Base-by-base conservation (phyloP, 2,329 filamentous ascomycete species). In the Alternaria gaisen region DNA sequence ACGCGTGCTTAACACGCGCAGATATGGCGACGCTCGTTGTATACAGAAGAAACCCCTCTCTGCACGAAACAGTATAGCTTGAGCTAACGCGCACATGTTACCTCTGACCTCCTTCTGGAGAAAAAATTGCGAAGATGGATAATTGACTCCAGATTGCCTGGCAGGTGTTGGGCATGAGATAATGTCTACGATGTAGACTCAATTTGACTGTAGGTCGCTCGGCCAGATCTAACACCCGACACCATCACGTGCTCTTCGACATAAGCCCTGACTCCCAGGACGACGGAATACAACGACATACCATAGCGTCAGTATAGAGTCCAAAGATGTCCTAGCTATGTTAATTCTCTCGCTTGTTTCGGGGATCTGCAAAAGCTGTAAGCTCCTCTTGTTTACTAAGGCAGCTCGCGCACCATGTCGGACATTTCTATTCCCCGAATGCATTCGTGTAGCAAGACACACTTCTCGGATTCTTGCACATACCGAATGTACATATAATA, bases 161-260 rank as follows among this genome's bases (percentile, higher is more conserved):
- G n/a, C n/a, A 20, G 9, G 20, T 10, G 3, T 40, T 40, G n/a
- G 9, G n/a, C n/a, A 16, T 40, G 38, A 11, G n/a, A 40, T 40
- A 10, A 4, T 40, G 38, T 20, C n/a, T 20, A 40, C 20, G 38
- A 11, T 40, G 38, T 40, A 4, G 18, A 40, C 8, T 20, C n/a
- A 5, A n/a, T 48, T 11, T 32, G 44, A 28, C 18, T 20, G 38
- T 40, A 16, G 16, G 44, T 28, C 38, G 18, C 41, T 60, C 61
- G 58, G 58, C n/a, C 43, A 55, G 16, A 26, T 52, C 44, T 53
- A 64, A 44, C 20, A 20, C 40, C 57, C 53, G 61, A 53, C 14
- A 10, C 14, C n/a, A 48, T 59, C 56, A 55, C 43, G 51, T 55
- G 51, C 30, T 48, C 28, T 11, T 28, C 7, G 20, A 22, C 28